Evolutionary conservation across 768 basidiomycete species (phyloP).

Genomic region (Collybiopsis confluens): DNA sequence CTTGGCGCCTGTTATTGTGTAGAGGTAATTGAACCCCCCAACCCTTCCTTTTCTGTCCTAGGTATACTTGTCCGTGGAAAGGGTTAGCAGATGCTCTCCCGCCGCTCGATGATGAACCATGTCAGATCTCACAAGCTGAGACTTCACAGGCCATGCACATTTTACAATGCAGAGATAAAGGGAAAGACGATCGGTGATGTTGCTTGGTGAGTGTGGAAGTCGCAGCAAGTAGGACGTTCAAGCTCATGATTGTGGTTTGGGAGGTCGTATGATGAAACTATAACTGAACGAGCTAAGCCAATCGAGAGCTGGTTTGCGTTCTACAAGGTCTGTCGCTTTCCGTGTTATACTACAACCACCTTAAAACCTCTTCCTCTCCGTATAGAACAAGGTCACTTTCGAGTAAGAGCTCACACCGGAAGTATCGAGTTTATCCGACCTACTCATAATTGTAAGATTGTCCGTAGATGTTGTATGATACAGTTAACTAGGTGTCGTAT

Average conservation of each 20-base stretch:
- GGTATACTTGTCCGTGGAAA: conserved; percentile 67
- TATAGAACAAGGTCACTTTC: conserved; percentile 36
- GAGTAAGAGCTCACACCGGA: conserved; percentile 13
- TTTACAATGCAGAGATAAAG: conserved; percentile 54
- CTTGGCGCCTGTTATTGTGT: not conserved
- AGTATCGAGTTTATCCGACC: no score
- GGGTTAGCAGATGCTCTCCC: conserved; percentile 38
- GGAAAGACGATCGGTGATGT: conserved; percentile 50
- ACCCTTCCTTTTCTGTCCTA: conserved; percentile 16
- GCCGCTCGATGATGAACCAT: not conserved
- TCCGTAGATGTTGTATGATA: no score
- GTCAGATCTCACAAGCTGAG: not conserved
- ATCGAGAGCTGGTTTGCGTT: conserved; percentile 73
- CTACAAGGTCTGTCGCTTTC: conserved; percentile 57
- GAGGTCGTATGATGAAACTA: conserved; percentile 65
- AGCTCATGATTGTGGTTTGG: no score
- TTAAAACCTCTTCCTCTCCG: not conserved
- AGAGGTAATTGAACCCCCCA: no score
- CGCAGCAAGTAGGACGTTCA: no score
- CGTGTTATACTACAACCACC: not conserved
- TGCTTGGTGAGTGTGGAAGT: conserved; percentile 69
- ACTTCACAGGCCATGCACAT: conserved; percentile 28
- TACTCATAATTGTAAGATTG: no score
- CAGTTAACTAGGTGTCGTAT: no score
- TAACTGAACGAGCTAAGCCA: conserved; percentile 47